A percentile compares a stretch with the other conserved stretches of the same genome.
Evolutionary conservation across 768 basidiomycete species (phyloP).

Genomic region (Naematelia aurantialba): DNA sequence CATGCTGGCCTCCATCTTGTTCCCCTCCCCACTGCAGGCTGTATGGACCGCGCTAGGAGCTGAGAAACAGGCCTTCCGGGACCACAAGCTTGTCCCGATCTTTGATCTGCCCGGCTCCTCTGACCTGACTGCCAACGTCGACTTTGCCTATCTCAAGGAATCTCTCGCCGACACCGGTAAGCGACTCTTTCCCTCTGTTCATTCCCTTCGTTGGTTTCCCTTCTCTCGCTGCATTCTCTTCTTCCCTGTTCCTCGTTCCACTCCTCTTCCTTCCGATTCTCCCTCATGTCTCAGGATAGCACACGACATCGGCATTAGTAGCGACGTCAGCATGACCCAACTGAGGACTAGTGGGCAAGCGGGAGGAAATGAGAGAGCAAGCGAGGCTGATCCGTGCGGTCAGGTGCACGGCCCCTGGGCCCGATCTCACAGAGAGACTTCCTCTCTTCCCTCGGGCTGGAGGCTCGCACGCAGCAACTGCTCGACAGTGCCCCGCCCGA

Average conservation of each 20-base stretch:
- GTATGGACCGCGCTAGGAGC: too few relatives aligned
- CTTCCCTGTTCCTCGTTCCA: background rate
- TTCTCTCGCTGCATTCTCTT: background rate
- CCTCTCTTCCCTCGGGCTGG: constrained; percentile 71
- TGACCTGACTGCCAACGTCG: constrained; percentile 94
- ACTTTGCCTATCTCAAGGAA: constrained; percentile 83
- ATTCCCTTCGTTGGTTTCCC: too few relatives aligned
- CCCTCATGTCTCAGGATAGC: too few relatives aligned
- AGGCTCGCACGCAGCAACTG: constrained; percentile 63
- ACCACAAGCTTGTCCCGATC: constrained; percentile 76
- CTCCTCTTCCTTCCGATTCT: background rate
- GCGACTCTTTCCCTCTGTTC: constrained; percentile 27
- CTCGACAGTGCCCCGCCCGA: constrained; percentile 57
- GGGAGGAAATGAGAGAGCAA: too few relatives aligned
- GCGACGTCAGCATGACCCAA: background rate
- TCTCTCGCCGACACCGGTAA: constrained; percentile 65
- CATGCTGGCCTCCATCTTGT: too few relatives aligned
- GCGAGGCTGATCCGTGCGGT: too few relatives aligned
- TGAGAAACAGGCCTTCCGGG: constrained; percentile 71
- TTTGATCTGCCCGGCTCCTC: constrained; percentile 81
- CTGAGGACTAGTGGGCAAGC: background rate
- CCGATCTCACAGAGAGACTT: constrained; percentile 74
- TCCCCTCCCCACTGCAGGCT: too few relatives aligned
- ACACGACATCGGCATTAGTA: too few relatives aligned
- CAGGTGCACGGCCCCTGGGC: constrained; percentile 56